phyloP scores from a whole-genome alignment of 345 rosid genomes.

The Eucalyptus urophylla region DNA sequence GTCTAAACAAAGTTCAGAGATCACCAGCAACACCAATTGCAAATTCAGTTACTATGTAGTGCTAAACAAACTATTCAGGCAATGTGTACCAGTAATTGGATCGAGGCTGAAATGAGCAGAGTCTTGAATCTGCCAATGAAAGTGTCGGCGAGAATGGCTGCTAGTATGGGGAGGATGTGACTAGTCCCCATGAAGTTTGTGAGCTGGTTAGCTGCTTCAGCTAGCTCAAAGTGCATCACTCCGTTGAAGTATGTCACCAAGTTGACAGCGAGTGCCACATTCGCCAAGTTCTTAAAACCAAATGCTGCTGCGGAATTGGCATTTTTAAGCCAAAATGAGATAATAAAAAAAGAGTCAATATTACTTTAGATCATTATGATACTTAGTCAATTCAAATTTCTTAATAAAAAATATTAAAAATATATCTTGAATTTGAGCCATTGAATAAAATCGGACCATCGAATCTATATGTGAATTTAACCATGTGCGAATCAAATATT shows the following conservation, averaged over 20 bases:
- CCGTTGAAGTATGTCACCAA: constrained; percentile 38
- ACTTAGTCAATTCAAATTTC: neutral
- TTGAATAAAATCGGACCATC: no score
- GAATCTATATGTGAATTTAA: no score
- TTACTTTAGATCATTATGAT: neutral
- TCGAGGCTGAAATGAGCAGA: constrained; percentile 16
- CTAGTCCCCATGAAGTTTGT: constrained; percentile 44
- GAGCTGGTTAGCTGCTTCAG: constrained; percentile 43
- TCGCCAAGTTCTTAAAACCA: constrained; percentile 30
- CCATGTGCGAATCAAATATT: no score
- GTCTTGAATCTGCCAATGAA: constrained; percentile 34
- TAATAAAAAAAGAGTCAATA: neutral
- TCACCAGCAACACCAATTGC: neutral
- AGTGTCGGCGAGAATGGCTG: constrained; percentile 34
- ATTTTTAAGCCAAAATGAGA: neutral
- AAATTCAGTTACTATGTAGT: neutral
- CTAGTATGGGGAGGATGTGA: constrained; percentile 27
- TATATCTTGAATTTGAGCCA: no score
- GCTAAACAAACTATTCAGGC: neutral
- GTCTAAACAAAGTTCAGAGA: neutral
- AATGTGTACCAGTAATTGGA: constrained; percentile 32
- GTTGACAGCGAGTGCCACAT: constrained; percentile 27
- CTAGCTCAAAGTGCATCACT: constrained; percentile 28
- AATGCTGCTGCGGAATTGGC: constrained; percentile 12
- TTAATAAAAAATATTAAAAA: neutral